Evolutionary conservation across 2,329 filamentous ascomycete genomes (phyloP).

Genomic region (Cladosporium sp.): DNA sequence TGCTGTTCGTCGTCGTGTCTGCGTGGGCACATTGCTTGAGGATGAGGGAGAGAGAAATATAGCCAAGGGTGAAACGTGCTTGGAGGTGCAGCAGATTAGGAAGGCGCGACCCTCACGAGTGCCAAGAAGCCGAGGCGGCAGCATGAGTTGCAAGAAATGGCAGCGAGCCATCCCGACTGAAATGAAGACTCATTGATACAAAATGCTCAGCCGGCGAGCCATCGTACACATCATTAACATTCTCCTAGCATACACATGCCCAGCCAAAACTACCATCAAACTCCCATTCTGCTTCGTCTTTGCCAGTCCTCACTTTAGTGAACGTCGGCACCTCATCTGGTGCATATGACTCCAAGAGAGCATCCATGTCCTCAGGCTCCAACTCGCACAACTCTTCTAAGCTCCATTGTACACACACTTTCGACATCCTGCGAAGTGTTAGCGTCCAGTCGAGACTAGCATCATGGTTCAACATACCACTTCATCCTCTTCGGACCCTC

Average conservation of each 20-base stretch:
- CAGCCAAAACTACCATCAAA: constrained; percentile 54
- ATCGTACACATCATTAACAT: not conserved
- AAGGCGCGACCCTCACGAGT: not conserved
- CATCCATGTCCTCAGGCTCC: constrained; percentile 78
- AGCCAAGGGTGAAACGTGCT: too few species aligned
- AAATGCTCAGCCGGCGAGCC: not conserved
- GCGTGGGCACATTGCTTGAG: too few species aligned
- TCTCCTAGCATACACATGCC: constrained; percentile 36
- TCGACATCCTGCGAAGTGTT: constrained; percentile 71
- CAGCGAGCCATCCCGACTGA: too few species aligned
- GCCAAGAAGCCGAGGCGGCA: too few species aligned
- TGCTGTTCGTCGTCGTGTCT: too few species aligned
- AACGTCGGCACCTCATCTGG: constrained; percentile 48
- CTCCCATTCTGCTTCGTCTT: constrained; percentile 41
- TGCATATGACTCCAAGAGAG: constrained; percentile 74
- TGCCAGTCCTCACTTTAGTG: constrained; percentile 44
- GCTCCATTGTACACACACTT: constrained; percentile 83
- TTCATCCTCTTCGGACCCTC: constrained; percentile 87
- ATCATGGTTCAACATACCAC: constrained; percentile 59
- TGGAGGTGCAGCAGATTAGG: not conserved
- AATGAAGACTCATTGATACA: not conserved
- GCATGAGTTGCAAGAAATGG: too few species aligned
- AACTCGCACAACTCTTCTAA: constrained; percentile 83
- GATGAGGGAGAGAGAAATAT: too few species aligned
- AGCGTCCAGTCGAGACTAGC: constrained; percentile 30